Evolutionary conservation across 202 grass and related monocot genomes (phyloP).

Genomic region (Panicum virgatum): DNA sequence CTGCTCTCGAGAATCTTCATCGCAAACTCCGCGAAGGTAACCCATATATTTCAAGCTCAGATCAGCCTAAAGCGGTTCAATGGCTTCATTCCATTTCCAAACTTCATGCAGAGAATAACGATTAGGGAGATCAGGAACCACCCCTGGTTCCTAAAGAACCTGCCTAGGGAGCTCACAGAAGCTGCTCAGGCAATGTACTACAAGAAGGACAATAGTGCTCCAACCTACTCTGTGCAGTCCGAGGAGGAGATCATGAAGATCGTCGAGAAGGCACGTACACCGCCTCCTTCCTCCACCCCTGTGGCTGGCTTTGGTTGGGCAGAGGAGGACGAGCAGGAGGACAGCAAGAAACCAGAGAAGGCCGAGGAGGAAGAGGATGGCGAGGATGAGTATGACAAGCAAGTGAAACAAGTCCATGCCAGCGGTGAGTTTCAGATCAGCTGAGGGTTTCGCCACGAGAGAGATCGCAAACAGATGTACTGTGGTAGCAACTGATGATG

Average conservation of each 20-base stretch:
- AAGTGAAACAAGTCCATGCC: slow-evolving; percentile 75
- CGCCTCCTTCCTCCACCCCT: slow-evolving; percentile 47
- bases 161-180: slow-evolving; percentile 85
- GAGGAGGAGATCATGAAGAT: slow-evolving; percentile 94
- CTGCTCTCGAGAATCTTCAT: slow-evolving; percentile 82
- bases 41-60: not conserved
- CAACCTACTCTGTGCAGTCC: slow-evolving; percentile 70
- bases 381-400: slow-evolving; percentile 84
- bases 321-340: slow-evolving; percentile 80
- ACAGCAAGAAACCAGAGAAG: slow-evolving; percentile 50
- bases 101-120: slow-evolving; percentile 70
- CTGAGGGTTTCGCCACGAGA: slow-evolving; percentile 37
- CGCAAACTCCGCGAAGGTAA: slow-evolving; percentile 76
- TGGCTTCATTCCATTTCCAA: not conserved
- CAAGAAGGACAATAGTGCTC: slow-evolving; percentile 63
- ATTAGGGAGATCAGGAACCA: slow-evolving; percentile 88
- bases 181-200: slow-evolving; percentile 78
- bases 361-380: slow-evolving; percentile 50
- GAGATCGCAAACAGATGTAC: slow-evolving; percentile 22
- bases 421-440: slow-evolving; percentile 64
- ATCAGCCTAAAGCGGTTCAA: not conserved
- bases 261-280: slow-evolving; percentile 58
- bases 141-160: slow-evolving; percentile 97
- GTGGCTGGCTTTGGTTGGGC: slow-evolving; percentile 61
- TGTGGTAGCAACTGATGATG: slow-evolving; percentile 36